Conservation (phyloP, 2,329 filamentous ascomycete genomes). For the Fusarium papillatum region DNA sequence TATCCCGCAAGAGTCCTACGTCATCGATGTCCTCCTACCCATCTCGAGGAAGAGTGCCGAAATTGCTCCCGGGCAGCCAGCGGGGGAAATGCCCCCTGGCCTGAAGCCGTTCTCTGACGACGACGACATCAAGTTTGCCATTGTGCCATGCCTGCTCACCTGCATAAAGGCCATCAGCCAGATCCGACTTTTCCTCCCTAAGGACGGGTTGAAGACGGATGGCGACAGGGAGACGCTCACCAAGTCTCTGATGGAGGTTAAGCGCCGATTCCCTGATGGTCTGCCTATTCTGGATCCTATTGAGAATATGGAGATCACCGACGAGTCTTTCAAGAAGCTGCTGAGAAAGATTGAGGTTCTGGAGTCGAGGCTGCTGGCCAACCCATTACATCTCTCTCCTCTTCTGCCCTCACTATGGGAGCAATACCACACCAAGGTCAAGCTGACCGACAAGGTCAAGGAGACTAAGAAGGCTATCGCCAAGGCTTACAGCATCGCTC, state of each 20-base stretch:
- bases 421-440: constrained; percentile 86
- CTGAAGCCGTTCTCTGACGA: constrained; percentile 56
- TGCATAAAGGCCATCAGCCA: constrained; percentile 90
- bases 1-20: constrained; percentile 80
- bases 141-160: constrained; percentile 85
- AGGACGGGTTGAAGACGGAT: constrained; percentile 74
- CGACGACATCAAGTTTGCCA: constrained; percentile 46
- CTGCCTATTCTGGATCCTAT: constrained; percentile 91
- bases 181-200: constrained; percentile 85
- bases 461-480: constrained; percentile 88
- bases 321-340: constrained; percentile 94
- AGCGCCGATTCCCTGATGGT: constrained; percentile 92
- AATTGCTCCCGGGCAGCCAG: constrained; percentile 53
- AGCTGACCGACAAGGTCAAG: constrained; percentile 84
- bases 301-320: constrained; percentile 95
- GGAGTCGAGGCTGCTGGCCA: constrained; percentile 89
- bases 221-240: constrained; percentile 77
- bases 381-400: constrained; percentile 92
- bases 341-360: constrained; percentile 97
- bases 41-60: constrained; percentile 65
- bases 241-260: constrained; percentile 82
- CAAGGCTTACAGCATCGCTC: constrained; percentile 88
- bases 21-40: constrained; percentile 85
- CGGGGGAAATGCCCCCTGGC: constrained; percentile 70
- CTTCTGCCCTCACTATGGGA: constrained; percentile 88